Evolutionary conservation across 176 grass and related monocot species (phyloP), one percentile per base, ranked within the genome.

Genomic region (Poa annua): DNA sequence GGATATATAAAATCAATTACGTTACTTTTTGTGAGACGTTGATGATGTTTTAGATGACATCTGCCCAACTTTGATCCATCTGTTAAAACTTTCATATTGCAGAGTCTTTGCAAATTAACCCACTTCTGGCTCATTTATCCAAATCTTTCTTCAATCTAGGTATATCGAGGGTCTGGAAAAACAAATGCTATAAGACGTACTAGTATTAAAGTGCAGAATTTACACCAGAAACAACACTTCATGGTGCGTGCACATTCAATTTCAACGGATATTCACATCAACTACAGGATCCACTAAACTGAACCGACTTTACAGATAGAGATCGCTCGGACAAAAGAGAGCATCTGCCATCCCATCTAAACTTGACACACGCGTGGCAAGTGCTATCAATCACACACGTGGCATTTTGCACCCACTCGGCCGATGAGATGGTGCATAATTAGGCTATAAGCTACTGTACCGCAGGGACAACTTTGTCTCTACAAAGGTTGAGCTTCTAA

Each of bases 401-500:
- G 60, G 59, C 59, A 62, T 29, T 24, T 29, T 11, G 59, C 63
- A 66, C 33, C 47, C 47, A 35, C 17, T 56, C n/a, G 21, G 33
- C 22, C 1, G 3, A 81, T 45, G 13, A 26, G 10, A 81, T 60
- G 12, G 22, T 41, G 53, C 34, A 81, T 41, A 39, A 49, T 12
- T 71, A 56, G 36, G 15, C 64, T 67, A 69, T 55, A 71, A 29
- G 22, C 22, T 13, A 55, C 33, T 8, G n/a, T 54, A 22, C 8
- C 53, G 79, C 47, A 36, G 21, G 39, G 53, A 29, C 29, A 29
- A 29, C 29, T 29, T 29, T 2, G 2, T 29, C 29, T 29, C 59
- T 80, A 69, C 61, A 85, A 53, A 71, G 33, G 42, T 53, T 20
- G 33, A 50, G 38, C 53, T 32, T 54, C 80, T 65, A 71, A 71